Conservation (phyloP, 352 stramenopile species). For the Phytophthora constricta region DNA sequence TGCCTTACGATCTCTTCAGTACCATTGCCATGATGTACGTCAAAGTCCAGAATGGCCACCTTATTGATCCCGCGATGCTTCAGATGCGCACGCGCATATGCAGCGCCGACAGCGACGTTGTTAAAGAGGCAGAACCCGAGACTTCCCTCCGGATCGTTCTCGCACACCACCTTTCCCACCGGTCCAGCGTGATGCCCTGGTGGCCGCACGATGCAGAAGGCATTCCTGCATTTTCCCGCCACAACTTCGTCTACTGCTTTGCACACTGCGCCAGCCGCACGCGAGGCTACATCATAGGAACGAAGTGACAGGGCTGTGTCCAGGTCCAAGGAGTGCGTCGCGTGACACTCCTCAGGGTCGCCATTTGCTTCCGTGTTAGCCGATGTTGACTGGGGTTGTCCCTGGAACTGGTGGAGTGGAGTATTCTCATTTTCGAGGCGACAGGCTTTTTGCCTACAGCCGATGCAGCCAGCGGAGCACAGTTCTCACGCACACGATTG, state of each 20-base stretch:
- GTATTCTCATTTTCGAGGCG: conserved; percentile 16
- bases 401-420: conserved; percentile 13
- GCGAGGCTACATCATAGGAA: conserved; percentile 79
- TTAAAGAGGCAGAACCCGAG: conserved; percentile 98
- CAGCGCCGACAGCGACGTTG: conserved; percentile 97
- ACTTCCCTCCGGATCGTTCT: conserved; percentile 89
- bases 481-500: conserved; percentile 62
- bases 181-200: conserved; percentile 97
- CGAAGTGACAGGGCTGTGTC: conserved; percentile 84
- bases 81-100: conserved; percentile 95
- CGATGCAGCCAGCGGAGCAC: conserved; percentile 40
- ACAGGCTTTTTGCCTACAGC: conserved; percentile 22
- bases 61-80: conserved; percentile 91
- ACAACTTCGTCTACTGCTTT: conserved; percentile 89
- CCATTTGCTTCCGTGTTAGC: conserved; percentile 5
- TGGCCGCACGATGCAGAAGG: conserved; percentile 96
- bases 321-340: conserved; percentile 60
- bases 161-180: conserved; percentile 92
- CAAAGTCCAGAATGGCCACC: conserved; percentile 98
- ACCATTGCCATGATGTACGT: conserved; percentile 99
- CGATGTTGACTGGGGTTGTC: conserved; percentile 3
- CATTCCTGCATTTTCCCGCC: conserved; percentile 91
- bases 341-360: conserved; percentile 46
- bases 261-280: conserved; percentile 86
- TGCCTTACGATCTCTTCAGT: conserved; percentile 96